A percentile compares a stretch with the other conserved stretches of the same genome.
phyloP scores from a whole-genome alignment of 257 asterid genomes.

The Nicotiana undulata region DNA sequence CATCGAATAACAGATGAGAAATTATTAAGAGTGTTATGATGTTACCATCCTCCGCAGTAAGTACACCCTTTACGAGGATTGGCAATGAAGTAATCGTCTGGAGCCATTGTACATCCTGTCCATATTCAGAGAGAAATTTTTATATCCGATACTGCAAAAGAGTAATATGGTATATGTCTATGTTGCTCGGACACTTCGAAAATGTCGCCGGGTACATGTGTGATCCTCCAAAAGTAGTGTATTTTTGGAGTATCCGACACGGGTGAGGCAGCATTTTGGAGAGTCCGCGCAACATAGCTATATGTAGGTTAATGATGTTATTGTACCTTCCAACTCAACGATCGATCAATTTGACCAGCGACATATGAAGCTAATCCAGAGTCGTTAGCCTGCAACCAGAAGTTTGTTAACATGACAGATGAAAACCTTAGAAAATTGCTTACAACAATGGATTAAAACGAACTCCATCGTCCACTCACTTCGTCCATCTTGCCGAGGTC shows the following conservation, averaged over 20 bases:
- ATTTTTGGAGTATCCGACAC: too few species aligned
- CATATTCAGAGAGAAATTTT: slow-evolving; percentile 4
- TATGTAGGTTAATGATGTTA: not conserved
- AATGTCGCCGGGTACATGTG: too few species aligned
- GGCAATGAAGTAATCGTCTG: slow-evolving; percentile 86
- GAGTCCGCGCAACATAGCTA: too few species aligned
- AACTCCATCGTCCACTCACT: slow-evolving; percentile 28
- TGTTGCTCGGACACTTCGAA: too few species aligned
- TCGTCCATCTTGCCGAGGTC: slow-evolving; percentile 75
- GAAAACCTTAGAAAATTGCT: slow-evolving; percentile 1
- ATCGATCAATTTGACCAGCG: slow-evolving; percentile 83
- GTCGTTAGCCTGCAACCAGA: slow-evolving; percentile 46
- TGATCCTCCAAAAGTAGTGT: too few species aligned
- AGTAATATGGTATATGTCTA: not conserved
- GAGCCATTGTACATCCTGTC: slow-evolving; percentile 94
- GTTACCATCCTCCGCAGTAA: slow-evolving; percentile 89
- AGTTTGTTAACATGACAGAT: not conserved
- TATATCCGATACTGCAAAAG: not conserved
- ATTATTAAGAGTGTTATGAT: not conserved
- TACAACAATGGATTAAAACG: not conserved
- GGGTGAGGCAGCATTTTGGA: too few species aligned
- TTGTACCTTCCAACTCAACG: slow-evolving; percentile 81
- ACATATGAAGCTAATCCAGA: slow-evolving; percentile 83
- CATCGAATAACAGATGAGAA: not conserved
- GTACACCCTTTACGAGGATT: slow-evolving; percentile 87